Percentiles rank a stretch among this genome's conserved stretches.
phyloP scores from a whole-genome alignment of 2,329 filamentous ascomycete genomes.

The Tetracladium maxilliforme region DNA sequence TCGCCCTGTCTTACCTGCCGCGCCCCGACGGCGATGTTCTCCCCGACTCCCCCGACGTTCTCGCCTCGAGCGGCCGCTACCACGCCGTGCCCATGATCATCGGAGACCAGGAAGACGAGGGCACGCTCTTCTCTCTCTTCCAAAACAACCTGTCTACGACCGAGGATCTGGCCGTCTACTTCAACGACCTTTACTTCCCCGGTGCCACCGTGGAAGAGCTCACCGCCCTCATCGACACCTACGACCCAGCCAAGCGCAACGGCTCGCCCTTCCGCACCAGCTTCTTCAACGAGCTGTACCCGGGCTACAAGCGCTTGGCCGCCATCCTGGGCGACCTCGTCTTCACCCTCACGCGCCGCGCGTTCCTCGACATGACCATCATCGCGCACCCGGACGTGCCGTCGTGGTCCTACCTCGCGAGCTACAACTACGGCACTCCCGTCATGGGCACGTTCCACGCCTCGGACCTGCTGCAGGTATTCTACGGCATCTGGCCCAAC shows the following conservation, averaged over 20 bases:
- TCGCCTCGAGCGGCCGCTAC: constrained; percentile 36
- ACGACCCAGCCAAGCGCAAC: constrained; percentile 28
- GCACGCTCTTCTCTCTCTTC: constrained; percentile 58
- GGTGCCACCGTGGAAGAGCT: constrained; percentile 35
- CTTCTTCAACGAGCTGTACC: constrained; percentile 55
- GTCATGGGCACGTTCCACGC: constrained; percentile 65
- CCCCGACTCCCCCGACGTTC: constrained; percentile 44
- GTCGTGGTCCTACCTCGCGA: constrained; percentile 61
- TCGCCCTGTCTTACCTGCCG: constrained; percentile 61
- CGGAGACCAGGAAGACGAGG: constrained; percentile 69
- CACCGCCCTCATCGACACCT: constrained; percentile 41
- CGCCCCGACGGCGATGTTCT: constrained; percentile 55
- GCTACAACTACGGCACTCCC: constrained; percentile 57
- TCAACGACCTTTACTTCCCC: constrained; percentile 44
- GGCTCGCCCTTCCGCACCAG: constrained; percentile 63
- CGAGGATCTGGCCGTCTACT: constrained; percentile 42
- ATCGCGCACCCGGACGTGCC: constrained; percentile 40
- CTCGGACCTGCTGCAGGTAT: constrained; percentile 54
- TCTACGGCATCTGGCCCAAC: constrained; percentile 48
- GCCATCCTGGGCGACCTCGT: constrained; percentile 62
- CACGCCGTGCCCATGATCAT: constrained; percentile 48
- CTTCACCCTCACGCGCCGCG: constrained; percentile 58
- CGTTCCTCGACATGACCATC: constrained; percentile 36
- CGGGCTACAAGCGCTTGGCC: constrained; percentile 62
- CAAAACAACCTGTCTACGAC: constrained; percentile 53